phyloP scores from a whole-genome alignment of 2,329 filamentous ascomycete species.

The Botrytis sinoallii region DNA sequence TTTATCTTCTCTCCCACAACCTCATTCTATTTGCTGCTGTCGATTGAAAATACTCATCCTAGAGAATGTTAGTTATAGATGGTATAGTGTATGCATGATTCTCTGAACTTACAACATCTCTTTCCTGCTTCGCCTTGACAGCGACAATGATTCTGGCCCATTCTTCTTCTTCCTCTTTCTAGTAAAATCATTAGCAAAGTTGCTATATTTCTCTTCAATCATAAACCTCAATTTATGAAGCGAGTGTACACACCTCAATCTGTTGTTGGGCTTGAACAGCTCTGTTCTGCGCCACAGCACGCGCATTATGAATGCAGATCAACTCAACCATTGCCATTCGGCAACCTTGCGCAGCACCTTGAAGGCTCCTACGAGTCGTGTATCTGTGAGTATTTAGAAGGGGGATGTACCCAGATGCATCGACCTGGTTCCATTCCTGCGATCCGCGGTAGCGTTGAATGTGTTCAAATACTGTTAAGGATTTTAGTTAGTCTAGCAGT shows the following conservation, averaged over 20 bases:
- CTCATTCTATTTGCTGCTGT: not conserved
- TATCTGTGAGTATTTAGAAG: not conserved
- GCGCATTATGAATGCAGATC: not conserved
- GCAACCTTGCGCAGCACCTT: rapidly evolving
- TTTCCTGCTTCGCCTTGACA: not conserved
- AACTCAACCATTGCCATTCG: not conserved
- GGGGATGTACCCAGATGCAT: not conserved
- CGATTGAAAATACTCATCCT: not conserved
- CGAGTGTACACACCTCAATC: not conserved
- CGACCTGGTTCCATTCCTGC: not conserved
- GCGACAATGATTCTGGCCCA: not conserved
- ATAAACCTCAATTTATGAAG: not conserved
- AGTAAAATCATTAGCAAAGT: not conserved
- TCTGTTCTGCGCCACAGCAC: not conserved
- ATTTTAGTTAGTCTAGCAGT: not conserved
- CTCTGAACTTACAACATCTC: not conserved
- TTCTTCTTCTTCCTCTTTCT: not conserved
- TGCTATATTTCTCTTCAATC: not conserved
- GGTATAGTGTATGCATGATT: not conserved
- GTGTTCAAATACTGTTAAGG: not conserved
- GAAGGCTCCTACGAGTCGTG: not conserved
- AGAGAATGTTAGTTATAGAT: not conserved
- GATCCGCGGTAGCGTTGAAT: not conserved
- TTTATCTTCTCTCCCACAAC: not conserved
- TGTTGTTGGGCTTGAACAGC: not conserved